These are phyloP conservation scores for Colletotrichum sp. DNA, from an alignment of 2,329 filamentous ascomycete genomes.

Conservation along the genomic window DNA sequence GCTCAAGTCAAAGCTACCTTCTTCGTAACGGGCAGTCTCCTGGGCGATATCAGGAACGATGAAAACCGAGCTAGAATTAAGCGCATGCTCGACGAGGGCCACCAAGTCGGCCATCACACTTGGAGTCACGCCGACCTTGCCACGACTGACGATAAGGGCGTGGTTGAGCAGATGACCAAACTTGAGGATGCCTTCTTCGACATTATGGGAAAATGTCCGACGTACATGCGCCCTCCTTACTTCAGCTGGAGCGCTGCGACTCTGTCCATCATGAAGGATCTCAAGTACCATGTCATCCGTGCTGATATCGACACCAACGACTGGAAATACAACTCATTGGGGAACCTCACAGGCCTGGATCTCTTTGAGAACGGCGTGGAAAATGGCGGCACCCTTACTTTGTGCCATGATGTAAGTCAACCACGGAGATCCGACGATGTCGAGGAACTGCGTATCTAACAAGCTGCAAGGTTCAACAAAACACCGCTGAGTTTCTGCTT, in stretches of 20 bases:
- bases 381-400: not conserved
- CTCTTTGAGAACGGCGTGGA: not conserved
- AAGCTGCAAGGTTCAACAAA: not conserved
- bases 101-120: conserved; percentile 1
- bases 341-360: not conserved
- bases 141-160: conserved; percentile 33
- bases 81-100: conserved; percentile 2
- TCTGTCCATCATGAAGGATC: not conserved
- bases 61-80: not conserved
- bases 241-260: not conserved
- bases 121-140: conserved; percentile 51
- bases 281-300: not conserved
- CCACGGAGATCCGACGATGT: fast-evolving
- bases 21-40: conserved; percentile 9
- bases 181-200: not conserved
- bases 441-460: not conserved
- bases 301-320: not conserved
- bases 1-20: conserved; percentile 39
- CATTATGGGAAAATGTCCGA: not conserved
- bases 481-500: not conserved
- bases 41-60: conserved; percentile 33
- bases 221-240: not conserved
- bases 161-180: conserved; percentile 10
- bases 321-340: not conserved
- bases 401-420: not conserved